Base-by-base conservation (phyloP, 2,329 filamentous ascomycete genomes). In the Elsinoe australis region DNA sequence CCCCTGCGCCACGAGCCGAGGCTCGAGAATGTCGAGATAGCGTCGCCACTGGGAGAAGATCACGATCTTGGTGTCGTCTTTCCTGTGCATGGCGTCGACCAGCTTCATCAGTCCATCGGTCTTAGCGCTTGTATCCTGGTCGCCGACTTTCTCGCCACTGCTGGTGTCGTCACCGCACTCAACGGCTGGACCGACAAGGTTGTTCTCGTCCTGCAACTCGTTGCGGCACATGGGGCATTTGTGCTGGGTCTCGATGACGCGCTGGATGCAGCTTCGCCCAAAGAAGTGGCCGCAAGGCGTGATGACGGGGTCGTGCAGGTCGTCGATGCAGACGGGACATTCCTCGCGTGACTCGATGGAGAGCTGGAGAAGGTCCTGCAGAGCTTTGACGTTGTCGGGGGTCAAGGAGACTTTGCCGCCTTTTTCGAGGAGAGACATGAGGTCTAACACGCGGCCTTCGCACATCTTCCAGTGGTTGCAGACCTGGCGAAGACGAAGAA, bases 381-480 rank as follows among this genome's bases (percentile, higher is more conserved):
- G 70, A 8, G 86, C 78, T 15, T 73, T 73, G 17, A 76, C 69
- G 58, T 90, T 94, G 62, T 87, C 82, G 0, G 78, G 73, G 2
- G 79, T 90, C 18, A 94, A 71, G 0, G 76, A 72, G 0, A 94
- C 81, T 1, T 82, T 71, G 39, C 79, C 76, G 55, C 84, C 71
- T 12, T 77, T 73, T 34, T 86, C 82, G 2, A 94, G 71, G 1
- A 85, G 70, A 15, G 76, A 71, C 60, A 90, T 71, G 17, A 94
- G 73, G n/a, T 80, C 78, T 7, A 77, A 75, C n/a, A 94, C 74
- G 9, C 85, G 80, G 53, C 83, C 74, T 42, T 81, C 83, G 59
- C 85, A 87, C 8, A 95, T 74, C 6, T 83, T 82, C 86, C 87
- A 94, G 62, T 94, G 88, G 55, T 90, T 88, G 66, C 88, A 95